Evolutionary conservation across 768 basidiomycete genomes (phyloP), one percentile per base, ranked within the genome.

Genomic region (Hirschioporus abietinus): DNA sequence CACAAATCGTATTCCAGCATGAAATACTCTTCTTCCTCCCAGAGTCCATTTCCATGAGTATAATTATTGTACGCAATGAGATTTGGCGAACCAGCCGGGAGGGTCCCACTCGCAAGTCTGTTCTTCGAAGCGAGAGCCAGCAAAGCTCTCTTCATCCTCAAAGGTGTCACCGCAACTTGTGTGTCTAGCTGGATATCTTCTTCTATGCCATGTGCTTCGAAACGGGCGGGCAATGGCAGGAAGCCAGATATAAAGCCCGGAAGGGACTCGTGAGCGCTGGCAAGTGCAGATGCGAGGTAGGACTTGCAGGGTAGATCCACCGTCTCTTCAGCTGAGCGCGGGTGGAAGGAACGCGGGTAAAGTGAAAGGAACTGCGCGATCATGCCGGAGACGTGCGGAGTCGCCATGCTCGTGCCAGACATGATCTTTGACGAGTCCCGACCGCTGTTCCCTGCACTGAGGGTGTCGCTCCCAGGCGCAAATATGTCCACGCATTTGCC

Each of bases 401-500:
- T 92, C 15, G 96, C 95, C 95, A 97, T 96, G 17, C 92, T 94
- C 7, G 94, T 95, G 58, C 94, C 94, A 0, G 92, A 94, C 70
- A 96, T 85, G 79, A 68, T 91, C 15, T 52, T 52, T 15, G 42
- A 5, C 20, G 42, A 52, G 42, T 52, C 42, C 42, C 20, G 12
- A 2, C 42, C 42, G 42, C 15, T 52, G 42, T 15, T 52, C 42
- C 42, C 42, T 15, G 42, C 12, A 52, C 42, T 52, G 42, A 52
- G 42, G 20, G 12, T 15, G 42, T 52, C 42, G 42, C 42, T 52
- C 20, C 42, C 93, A 63, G 96, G 96, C 35, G 86, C 95, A 71
- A 97, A 96, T 69, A 99, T 84, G 71, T 98, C 93, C 64, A 99
- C 95, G 74, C 96, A 98, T 64, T 80, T 70, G n/a, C 96, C 97